phyloP scores from a whole-genome alignment of 441 rosid species.

The Brassica balearica region DNA sequence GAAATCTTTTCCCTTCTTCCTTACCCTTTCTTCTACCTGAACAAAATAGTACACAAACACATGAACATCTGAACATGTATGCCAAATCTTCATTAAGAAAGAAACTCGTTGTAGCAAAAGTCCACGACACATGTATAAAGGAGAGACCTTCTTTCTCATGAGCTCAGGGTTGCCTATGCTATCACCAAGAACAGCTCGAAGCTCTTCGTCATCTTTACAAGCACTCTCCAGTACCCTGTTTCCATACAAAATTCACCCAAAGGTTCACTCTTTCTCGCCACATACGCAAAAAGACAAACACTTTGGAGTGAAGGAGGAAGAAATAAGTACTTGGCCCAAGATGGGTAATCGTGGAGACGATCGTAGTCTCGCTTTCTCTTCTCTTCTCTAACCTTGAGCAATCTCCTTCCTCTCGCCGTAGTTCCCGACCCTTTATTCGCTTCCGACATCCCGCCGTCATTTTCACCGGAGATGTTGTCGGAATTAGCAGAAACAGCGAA shows the following conservation, averaged over 20 bases:
- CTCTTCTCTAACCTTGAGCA: constrained; percentile 82
- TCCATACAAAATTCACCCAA: neutral
- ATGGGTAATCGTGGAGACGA: constrained; percentile 76
- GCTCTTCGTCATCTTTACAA: constrained; percentile 85
- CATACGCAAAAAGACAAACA: constrained; percentile 49
- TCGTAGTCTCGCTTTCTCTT: constrained; percentile 84
- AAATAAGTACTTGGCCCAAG: constrained; percentile 77
- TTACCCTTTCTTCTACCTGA: constrained; percentile 82
- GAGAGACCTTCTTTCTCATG: constrained; percentile 78
- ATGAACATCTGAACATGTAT: no score
- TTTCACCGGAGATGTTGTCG: constrained; percentile 17
- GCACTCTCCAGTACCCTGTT: constrained; percentile 81
- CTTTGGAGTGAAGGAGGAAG: constrained; percentile 26
- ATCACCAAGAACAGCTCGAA: constrained; percentile 90
- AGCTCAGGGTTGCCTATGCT: constrained; percentile 92
- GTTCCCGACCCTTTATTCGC: constrained; percentile 70
- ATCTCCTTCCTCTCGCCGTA: constrained; percentile 84
- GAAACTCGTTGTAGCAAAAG: neutral
- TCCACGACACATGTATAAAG: neutral
- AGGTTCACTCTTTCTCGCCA: constrained; percentile 16
- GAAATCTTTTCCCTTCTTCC: constrained; percentile 80
- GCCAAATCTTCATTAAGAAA: no score
- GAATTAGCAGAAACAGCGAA: constrained; percentile 29
- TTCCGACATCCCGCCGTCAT: neutral
- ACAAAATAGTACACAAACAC: constrained; percentile 12